These are phyloP conservation scores for Leccinum subgranulosum DNA, from an alignment of 768 basidiomycete species.

Conservation along the genomic window DNA sequence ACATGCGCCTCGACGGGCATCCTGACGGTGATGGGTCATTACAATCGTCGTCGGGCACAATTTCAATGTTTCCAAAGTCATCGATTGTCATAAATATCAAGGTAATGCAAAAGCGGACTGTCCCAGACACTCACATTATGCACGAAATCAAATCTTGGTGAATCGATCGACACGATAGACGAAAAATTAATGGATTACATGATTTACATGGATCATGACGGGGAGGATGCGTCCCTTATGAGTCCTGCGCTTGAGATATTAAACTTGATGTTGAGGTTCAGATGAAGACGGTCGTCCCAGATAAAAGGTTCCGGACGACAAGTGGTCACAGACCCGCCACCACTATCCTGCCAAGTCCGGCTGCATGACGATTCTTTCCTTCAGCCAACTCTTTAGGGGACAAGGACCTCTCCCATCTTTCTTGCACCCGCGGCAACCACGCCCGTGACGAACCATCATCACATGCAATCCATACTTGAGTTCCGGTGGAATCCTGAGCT, in stretches of 20 bases:
- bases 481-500: constrained; percentile 46
- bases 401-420: constrained; percentile 33
- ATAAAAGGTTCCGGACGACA: constrained; percentile 23
- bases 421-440: constrained; percentile 53
- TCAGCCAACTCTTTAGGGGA: constrained; percentile 37
- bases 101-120: too few relatives aligned
- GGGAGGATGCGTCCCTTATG: neutral
- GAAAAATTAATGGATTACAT: neutral
- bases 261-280: neutral
- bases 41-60: too few relatives aligned
- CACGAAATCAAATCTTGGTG: neutral
- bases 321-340: neutral
- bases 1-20: too few relatives aligned
- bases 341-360: constrained; percentile 14
- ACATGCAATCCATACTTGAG: constrained; percentile 60
- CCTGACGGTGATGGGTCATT: too few relatives aligned
- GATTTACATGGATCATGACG: constrained; percentile 1
- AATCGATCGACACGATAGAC: neutral
- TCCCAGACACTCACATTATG: neutral
- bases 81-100: too few relatives aligned
- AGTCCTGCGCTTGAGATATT: neutral
- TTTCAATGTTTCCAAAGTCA: too few relatives aligned
- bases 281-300: constrained; percentile 4
- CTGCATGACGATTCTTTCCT: constrained; percentile 19
- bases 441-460: constrained; percentile 56